Evolutionary conservation across 345 rosid genomes (phyloP).

Genomic region (Leavenworthia alabamica): DNA sequence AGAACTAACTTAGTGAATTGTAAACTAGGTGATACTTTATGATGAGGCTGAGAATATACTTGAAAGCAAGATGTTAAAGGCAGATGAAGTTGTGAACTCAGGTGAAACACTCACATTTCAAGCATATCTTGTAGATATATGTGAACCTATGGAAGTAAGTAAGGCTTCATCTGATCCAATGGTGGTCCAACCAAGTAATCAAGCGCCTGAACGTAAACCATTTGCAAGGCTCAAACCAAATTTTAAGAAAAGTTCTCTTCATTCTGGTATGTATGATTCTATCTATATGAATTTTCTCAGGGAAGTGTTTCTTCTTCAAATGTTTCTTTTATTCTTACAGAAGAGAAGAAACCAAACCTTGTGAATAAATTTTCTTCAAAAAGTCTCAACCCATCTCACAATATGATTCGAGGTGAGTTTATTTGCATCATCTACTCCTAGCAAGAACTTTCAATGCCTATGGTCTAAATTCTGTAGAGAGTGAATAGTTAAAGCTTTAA

Average conservation of each 20-base stretch:
- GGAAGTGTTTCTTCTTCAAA: neutral
- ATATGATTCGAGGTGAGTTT: constrained; percentile 57
- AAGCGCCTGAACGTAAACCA: constrained; percentile 13
- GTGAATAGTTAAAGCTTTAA: neutral
- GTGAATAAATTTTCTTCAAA: constrained; percentile 22
- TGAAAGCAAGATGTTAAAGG: constrained; percentile 63
- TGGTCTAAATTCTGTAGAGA: neutral
- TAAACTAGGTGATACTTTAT: constrained; percentile 54
- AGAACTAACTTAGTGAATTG: constrained; percentile 4
- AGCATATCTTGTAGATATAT: constrained; percentile 59
- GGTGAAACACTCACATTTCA: constrained; percentile 54
- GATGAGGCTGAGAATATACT: constrained; percentile 64
- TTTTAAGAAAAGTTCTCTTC: constrained; percentile 34
- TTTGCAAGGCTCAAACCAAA: constrained; percentile 27
- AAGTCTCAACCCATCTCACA: constrained; percentile 50
- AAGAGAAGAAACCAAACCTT: constrained; percentile 24
- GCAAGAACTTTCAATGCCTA: neutral
- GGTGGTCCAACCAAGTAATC: constrained; percentile 15
- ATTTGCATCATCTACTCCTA: neutral
- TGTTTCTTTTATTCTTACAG: constrained; percentile 1
- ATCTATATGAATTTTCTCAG: neutral
- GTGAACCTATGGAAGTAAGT: constrained; percentile 44
- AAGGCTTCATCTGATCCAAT: constrained; percentile 16
- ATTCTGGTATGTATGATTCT: constrained; percentile 39
- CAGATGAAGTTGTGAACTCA: constrained; percentile 45